phyloP scores from a whole-genome alignment of 148 eudicot genomes.

The Beta vulgaris region DNA sequence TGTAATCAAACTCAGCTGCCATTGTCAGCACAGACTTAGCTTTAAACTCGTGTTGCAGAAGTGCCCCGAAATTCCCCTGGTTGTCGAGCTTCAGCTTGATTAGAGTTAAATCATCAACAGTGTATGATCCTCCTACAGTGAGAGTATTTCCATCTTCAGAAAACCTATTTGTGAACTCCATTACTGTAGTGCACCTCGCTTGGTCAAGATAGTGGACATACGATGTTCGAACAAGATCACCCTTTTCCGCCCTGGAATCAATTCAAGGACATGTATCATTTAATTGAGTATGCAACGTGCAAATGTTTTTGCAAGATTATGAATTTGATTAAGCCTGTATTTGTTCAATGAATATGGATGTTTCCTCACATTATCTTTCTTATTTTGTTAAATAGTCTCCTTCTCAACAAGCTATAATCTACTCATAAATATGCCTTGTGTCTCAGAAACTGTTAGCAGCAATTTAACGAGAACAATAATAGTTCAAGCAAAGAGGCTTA shows the following conservation, averaged over 20 bases:
- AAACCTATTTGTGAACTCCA: conserved; percentile 70
- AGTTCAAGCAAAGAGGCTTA: conserved; percentile 37
- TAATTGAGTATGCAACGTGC: not conserved
- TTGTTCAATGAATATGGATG: too few relatives aligned
- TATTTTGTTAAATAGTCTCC: not conserved
- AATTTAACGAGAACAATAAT: not conserved
- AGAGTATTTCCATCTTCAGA: conserved; percentile 70
- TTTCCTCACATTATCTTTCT: not conserved
- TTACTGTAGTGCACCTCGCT: conserved; percentile 53
- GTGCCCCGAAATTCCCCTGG: conserved; percentile 64
- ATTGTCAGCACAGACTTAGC: conserved; percentile 71
- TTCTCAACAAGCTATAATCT: not conserved
- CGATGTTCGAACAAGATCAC: conserved; percentile 62
- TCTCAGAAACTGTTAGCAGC: not conserved
- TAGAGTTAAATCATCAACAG: conserved; percentile 61
- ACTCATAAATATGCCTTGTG: not conserved
- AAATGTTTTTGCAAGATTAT: not conserved
- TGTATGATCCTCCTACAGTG: conserved; percentile 66
- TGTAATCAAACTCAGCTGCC: conserved; percentile 82
- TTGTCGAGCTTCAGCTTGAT: conserved; percentile 71
- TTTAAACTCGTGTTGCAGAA: conserved; percentile 76
- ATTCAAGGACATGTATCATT: not conserved
- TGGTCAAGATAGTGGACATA: conserved; percentile 60
- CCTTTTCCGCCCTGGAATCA: conserved; percentile 67
- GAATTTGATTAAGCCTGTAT: not conserved